Evolutionary conservation across 2,329 filamentous ascomycete genomes (phyloP), one percentile per base, ranked within the genome.

Genomic region (Phaeosphaeria sp.): DNA sequence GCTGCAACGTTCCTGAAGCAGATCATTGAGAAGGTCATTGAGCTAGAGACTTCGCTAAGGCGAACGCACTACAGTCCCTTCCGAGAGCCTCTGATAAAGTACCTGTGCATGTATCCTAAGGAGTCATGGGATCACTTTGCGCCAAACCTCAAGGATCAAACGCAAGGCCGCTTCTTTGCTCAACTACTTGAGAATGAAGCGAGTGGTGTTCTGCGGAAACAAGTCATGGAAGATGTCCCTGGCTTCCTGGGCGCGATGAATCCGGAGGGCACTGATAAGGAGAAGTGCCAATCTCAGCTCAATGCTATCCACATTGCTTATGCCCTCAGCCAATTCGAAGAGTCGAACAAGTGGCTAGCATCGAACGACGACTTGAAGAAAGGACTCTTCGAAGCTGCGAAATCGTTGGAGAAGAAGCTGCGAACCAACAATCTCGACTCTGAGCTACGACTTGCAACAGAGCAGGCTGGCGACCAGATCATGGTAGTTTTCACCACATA

Each of bases 1-100:
- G 96, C 96, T 1, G 91, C 93, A 59, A 88, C 89, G 17, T 99
- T 99, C 75, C 93, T 98, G 77, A 92, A 93, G 59, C 87, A 91
- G 27, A 85, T 99, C 44, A 92, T 98, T 49, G 91, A 96, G 65
- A 91, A 91, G 51, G 92, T 96, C n/a, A 82, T 99, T 55, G 90
- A 93, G 43, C 83, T 99, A 0, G 95, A 99, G 76, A 87, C 90
- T 52, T 91, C 90, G 63, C 82, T 99, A 40, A 87, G 95, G 30
- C 84, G 95, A 59, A 99, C 95, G 1, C 90, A 93, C 48, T 89
- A 91, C 67, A 98, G 93, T 69, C 94, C 94, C 0, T 98, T 99
- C 83, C 86, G 96, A 45, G 87, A 89, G 57, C 94, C 95, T 0
- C 84, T 99, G 20, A 93, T 96, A 76, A 92, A 92, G 72, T 99